Evolutionary conservation across 2,329 filamentous ascomycete genomes (phyloP).

Genomic region (Claviceps sp.): DNA sequence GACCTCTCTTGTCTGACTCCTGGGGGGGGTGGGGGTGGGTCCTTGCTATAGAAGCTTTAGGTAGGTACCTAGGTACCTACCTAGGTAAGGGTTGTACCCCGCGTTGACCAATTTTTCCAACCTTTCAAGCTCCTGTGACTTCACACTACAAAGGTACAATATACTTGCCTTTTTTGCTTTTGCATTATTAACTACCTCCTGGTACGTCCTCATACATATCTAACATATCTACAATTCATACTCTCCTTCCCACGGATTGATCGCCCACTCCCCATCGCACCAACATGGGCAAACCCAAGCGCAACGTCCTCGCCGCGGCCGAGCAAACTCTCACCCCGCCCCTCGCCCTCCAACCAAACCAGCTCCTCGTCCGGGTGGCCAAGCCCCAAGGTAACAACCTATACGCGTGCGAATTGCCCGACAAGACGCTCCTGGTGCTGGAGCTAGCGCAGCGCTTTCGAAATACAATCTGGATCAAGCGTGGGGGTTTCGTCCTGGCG

Average conservation of each 20-base stretch:
- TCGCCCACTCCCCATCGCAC: background rate
- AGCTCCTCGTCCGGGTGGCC: conserved; percentile 60
- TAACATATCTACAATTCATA: background rate
- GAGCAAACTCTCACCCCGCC: conserved; percentile 54
- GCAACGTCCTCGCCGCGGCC: conserved; percentile 63
- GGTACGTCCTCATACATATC: no score
- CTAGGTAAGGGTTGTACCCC: no score
- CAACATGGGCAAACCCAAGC: conserved; percentile 38
- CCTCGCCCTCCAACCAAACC: conserved; percentile 44
- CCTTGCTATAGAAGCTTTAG: no score
- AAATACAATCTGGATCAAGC: conserved; percentile 86
- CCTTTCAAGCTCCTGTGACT: no score
- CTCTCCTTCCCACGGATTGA: background rate
- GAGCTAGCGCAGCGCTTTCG: conserved; percentile 79
- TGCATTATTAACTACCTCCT: background rate
- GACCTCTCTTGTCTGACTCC: no score
- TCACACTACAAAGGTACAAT: no score
- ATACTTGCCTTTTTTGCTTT: no score
- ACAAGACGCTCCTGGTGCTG: conserved; percentile 52
- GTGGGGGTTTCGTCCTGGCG: conserved; percentile 75
- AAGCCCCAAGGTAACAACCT: conserved; percentile 82
- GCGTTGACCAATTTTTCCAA: no score
- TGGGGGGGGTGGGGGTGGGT: no score
- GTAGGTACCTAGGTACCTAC: no score
- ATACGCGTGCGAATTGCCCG: conserved; percentile 64